Conservation (phyloP, 202 grass and related monocot genomes). For the Digitaria exilis region DNA sequence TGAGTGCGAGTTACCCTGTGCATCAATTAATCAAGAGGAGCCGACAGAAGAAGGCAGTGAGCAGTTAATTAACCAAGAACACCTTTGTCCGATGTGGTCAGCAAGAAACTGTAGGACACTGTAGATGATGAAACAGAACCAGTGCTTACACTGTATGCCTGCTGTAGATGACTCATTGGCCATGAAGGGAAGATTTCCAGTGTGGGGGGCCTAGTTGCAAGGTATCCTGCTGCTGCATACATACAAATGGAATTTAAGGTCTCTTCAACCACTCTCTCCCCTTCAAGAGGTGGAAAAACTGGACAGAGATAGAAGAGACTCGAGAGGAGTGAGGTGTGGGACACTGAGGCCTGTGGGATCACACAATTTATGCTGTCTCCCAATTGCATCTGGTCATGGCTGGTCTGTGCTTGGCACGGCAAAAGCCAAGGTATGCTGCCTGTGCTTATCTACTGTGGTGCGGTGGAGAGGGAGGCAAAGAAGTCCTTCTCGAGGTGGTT, state of each 20-base stretch:
- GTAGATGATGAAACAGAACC: slow-evolving; percentile 41
- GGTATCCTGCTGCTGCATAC: slow-evolving; percentile 56
- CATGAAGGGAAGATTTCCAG: slow-evolving; percentile 96
- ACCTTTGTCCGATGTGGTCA: slow-evolving; percentile 43
- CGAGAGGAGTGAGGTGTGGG: slow-evolving; percentile 2
- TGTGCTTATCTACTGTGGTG: slow-evolving; percentile 45
- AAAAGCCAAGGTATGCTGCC: slow-evolving; percentile 53
- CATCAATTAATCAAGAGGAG: slow-evolving; percentile 48
- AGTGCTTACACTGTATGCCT: slow-evolving; percentile 62
- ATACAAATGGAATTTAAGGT: slow-evolving; percentile 61
- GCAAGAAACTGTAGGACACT: slow-evolving; percentile 47
- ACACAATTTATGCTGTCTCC: slow-evolving; percentile 70
- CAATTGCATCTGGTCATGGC: slow-evolving; percentile 51
- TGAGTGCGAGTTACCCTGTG: slow-evolving; percentile 63
- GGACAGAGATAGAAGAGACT: slow-evolving; percentile 27
- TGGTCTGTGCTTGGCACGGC: slow-evolving; percentile 37
- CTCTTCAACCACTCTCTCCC: slow-evolving; percentile 28
- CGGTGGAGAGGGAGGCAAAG: slow-evolving; percentile 42
- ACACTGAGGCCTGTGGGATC: slow-evolving; percentile 43
- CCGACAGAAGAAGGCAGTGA: slow-evolving; percentile 45
- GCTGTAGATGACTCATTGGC: slow-evolving; percentile 90
- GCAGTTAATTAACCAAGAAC: slow-evolving; percentile 57
- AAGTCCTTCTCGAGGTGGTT: slow-evolving; percentile 47
- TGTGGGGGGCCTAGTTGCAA: slow-evolving; percentile 60
- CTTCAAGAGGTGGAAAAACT: slow-evolving; percentile 36